Base-by-base conservation (phyloP, 106 monocot genomes). In the Acorus calamus region DNA sequence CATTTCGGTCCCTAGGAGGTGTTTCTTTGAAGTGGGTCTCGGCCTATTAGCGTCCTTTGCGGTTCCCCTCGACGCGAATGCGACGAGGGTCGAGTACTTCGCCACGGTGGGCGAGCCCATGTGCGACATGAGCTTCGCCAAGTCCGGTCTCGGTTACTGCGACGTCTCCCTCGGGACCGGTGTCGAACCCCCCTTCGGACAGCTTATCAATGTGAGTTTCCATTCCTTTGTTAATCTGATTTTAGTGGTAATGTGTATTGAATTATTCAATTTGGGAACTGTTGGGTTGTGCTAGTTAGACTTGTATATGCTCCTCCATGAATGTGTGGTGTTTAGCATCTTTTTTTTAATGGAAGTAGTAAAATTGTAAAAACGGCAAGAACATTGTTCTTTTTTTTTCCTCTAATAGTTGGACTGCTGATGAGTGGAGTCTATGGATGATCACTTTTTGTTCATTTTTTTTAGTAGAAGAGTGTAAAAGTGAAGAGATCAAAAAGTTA, bases 131-230 rank as follows among this genome's bases (percentile, higher is more conserved):
- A 89, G 44, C 68, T 81, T 81, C 9, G 93, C 62, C 5, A 93
- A 77, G 75, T 93, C 93, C 13, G 93, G 93, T 9, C 86, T 93
- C 7, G 89, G 85, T 2, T 93, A 81, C 71, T 93, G 93, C 59
- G 93, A 93, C 13, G 72, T 89, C 11, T 69, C 52, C 0, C 64
- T 89, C 6, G 93, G 93, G 11, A 74, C 14, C 10, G 93, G 93
- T 0, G 74, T 73, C 11, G 67, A 76, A 71, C 74, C 86, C 3
- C 93, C 93, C 3, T 63, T 64, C 5, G 89, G 83, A 12, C 78
- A 93, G 78, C 83, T 93, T 59, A 93, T 93, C 58, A 89, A 93
- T 77, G 93, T 93, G 71, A 77, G 74, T 64, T 61, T 47, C 49
- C 4, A 4, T 28, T 45, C 6, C 60, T 52, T 60, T 46, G 44